A percentile compares a stretch with the other conserved stretches of the same genome.
phyloP scores from a whole-genome alignment of 495 filamentous ascomycete species.

The Paragyromitra xinjiangensis region DNA sequence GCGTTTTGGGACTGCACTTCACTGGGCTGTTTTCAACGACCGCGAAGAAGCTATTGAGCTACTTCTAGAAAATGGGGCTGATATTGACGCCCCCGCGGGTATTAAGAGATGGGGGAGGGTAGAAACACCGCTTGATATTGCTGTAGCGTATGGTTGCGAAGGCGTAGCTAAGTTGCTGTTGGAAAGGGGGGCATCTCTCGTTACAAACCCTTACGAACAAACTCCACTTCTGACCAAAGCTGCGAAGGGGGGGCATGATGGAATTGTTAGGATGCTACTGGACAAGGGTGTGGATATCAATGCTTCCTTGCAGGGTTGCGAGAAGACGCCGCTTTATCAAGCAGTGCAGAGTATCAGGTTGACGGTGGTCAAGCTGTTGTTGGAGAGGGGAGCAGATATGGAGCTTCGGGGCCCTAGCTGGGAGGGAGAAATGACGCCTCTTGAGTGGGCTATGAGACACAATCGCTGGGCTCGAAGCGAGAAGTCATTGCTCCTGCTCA shows the following conservation, averaged over 20 bases:
- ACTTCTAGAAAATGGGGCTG: not conserved
- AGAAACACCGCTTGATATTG: not conserved
- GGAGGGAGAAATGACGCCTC: not conserved
- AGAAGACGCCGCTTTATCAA: not conserved
- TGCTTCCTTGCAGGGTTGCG: not conserved
- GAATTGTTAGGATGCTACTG: not conserved
- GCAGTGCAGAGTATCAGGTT: not conserved
- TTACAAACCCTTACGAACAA: not conserved
- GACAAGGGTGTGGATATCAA: conserved; percentile 2
- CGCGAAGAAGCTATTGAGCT: not conserved
- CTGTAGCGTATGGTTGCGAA: not conserved
- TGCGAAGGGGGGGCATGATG: not conserved
- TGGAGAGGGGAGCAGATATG: conserved; percentile 1
- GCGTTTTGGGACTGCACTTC: not conserved
- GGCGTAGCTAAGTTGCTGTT: not conserved
- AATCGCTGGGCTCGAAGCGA: not conserved
- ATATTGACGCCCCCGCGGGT: not conserved
- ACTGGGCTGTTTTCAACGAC: not conserved
- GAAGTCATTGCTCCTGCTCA: not conserved
- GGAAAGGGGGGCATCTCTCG: not conserved
- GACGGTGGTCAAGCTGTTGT: not conserved
- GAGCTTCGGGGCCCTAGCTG: not conserved
- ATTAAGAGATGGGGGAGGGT: not conserved
- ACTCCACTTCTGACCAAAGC: too few relatives aligned
- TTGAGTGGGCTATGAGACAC: conserved; percentile 4